Conservation (phyloP, 2,329 filamentous ascomycete genomes). For the Ceratocystis destructans region DNA sequence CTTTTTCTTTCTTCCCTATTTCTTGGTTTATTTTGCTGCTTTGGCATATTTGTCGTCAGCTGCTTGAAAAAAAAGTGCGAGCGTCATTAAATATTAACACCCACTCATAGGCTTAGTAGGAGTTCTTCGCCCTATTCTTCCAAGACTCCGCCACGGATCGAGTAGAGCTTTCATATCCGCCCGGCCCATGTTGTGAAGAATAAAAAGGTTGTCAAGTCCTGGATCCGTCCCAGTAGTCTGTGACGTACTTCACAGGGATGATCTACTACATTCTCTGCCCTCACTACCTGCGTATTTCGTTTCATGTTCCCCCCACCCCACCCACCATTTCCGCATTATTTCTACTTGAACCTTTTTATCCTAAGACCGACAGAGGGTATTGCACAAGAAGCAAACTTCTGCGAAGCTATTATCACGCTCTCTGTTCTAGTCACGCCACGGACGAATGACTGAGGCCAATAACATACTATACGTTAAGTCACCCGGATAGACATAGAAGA, state of each 20-base stretch:
- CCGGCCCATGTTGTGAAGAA: conserved; percentile 4
- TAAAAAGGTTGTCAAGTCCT: not conserved
- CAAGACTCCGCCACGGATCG: conserved; percentile 33
- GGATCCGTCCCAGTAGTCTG: not conserved
- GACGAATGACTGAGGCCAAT: not conserved
- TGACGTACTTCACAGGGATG: not conserved
- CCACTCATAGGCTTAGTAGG: conserved; percentile 14
- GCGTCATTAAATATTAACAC: not conserved
- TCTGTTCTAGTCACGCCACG: not conserved
- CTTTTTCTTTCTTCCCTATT: not conserved
- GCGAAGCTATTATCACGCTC: not conserved
- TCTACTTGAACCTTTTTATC: conserved; percentile 2
- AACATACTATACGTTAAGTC: not conserved
- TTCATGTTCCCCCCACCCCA: not conserved
- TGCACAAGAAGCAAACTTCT: not conserved
- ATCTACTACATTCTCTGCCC: not conserved
- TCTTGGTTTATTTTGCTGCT: not conserved
- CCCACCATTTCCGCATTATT: not conserved
- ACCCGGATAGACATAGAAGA: not conserved
- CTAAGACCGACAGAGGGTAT: not conserved
- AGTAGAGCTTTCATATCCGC: conserved; percentile 24
- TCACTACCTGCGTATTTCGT: not conserved
- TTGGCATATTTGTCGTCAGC: not conserved
- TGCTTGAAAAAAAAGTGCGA: not conserved
- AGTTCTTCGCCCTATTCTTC: conserved; percentile 21